phyloP scores from a whole-genome alignment of 2,329 filamentous ascomycete genomes.

The Bipolaris zeicola region DNA sequence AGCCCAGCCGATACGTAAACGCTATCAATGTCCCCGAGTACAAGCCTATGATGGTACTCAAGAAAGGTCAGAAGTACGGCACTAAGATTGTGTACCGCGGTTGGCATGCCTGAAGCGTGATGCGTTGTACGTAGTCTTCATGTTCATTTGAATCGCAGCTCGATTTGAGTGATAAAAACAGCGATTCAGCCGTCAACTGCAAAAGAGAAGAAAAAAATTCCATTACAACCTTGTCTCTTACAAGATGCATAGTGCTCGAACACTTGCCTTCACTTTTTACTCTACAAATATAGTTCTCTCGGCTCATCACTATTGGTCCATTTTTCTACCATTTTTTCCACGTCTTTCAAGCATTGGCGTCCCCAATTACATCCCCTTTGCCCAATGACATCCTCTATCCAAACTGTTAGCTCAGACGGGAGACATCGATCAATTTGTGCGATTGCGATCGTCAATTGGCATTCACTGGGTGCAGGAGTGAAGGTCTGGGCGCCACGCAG shows the following conservation, averaged over 20 bases:
- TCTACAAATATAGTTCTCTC: no score
- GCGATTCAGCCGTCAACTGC: neutral
- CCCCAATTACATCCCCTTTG: neutral
- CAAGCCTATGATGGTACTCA: slow-evolving; percentile 77
- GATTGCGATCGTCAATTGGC: neutral
- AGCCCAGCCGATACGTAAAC: slow-evolving; percentile 90
- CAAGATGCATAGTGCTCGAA: neutral
- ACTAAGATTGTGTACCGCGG: slow-evolving; percentile 80
- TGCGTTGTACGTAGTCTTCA: neutral
- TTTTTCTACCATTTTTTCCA: neutral
- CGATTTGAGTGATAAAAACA: neutral
- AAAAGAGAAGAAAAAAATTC: neutral
- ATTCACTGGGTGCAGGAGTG: neutral
- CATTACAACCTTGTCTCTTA: neutral
- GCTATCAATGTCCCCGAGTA: slow-evolving; percentile 82
- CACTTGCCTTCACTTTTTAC: neutral
- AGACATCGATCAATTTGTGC: neutral
- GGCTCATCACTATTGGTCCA: no score
- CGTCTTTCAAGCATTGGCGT: neutral
- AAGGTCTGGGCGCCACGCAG: neutral
- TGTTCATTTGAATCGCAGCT: neutral
- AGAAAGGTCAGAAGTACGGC: slow-evolving; percentile 84
- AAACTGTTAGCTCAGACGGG: neutral
- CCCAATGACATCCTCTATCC: neutral
- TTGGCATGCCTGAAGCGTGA: slow-evolving; percentile 65